These are phyloP conservation scores for Glycine soja DNA, from an alignment of 306 rosid species.

Conservation along the genomic window DNA sequence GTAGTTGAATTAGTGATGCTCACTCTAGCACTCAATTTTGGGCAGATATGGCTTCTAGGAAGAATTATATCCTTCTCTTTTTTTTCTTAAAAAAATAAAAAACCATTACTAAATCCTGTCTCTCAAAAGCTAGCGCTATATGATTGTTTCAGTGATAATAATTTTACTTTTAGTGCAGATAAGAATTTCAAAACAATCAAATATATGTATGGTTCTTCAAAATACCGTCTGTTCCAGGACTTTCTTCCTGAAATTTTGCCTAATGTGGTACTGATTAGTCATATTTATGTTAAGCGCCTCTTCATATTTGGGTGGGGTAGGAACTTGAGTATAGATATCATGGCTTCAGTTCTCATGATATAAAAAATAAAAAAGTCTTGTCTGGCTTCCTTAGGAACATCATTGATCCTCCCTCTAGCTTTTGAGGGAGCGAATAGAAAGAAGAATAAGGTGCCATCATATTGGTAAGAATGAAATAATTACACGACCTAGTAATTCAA, in stretches of 20 bases:
- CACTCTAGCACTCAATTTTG: constrained; percentile 34
- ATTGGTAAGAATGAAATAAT: constrained; percentile 15
- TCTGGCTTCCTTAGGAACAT: not conserved
- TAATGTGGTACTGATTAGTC: not conserved
- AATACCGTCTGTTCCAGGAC: not conserved
- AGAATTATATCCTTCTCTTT: constrained; percentile 25
- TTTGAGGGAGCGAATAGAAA: constrained; percentile 24
- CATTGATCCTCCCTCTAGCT: constrained; percentile 24
- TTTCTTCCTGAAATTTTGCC: not conserved
- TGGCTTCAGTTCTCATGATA: constrained; percentile 3
- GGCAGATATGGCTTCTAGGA: constrained; percentile 21
- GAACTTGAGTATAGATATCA: not conserved
- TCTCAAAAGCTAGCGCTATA: constrained; percentile 24
- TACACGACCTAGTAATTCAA: constrained; percentile 28
- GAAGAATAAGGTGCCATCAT: not conserved
- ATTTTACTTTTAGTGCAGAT: not conserved
- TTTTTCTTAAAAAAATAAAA: not conserved
- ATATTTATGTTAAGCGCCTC: not conserved
- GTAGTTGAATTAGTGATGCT: constrained; percentile 55
- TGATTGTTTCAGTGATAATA: not conserved
- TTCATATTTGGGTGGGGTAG: not conserved
- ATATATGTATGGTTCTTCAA: not conserved
- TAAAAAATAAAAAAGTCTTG: not conserved
- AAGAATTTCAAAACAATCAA: not conserved
- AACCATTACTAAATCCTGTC: not conserved